These are phyloP conservation scores for Dioscorea dumetorum DNA, from an alignment of 106 monocot species.

Conservation along the genomic window DNA sequence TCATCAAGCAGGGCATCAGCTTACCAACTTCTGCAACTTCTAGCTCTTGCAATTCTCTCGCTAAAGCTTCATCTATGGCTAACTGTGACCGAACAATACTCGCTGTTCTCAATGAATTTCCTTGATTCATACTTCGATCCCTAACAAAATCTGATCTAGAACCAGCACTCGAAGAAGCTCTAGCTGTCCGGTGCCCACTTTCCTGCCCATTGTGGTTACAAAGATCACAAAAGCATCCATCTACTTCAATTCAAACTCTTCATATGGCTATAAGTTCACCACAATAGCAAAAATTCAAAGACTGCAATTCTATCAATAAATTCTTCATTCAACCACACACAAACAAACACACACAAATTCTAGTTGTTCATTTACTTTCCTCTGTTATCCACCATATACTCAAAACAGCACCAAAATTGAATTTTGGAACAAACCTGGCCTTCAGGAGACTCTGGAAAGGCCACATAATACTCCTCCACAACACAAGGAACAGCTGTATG, in stretches of 20 bases:
- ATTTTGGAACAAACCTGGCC: conserved; percentile 41
- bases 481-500: conserved; percentile 21
- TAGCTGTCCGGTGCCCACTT: conserved; percentile 27
- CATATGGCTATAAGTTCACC: too few relatives aligned
- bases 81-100: conserved; percentile 21
- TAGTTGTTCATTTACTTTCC: not conserved
- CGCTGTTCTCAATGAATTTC: conserved; percentile 12
- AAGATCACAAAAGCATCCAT: too few relatives aligned
- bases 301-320: too few relatives aligned
- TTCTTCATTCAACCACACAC: too few relatives aligned
- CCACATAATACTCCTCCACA: conserved; percentile 47
- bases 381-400: not conserved
- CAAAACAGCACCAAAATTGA: not conserved
- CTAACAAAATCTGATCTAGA: conserved; percentile 4
- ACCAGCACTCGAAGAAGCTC: conserved; percentile 17
- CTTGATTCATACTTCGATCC: conserved; percentile 3
- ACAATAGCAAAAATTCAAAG: too few relatives aligned
- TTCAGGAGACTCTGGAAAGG: conserved; percentile 35
- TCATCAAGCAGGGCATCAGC: conserved; percentile 25
- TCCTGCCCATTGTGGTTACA: conserved; percentile 22
- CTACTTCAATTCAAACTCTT: too few relatives aligned
- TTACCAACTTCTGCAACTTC: conserved; percentile 22
- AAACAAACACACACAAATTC: not conserved
- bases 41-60: conserved; percentile 48
- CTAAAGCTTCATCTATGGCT: conserved; percentile 46